These are phyloP conservation scores for Hypoxylon fuscum DNA, from an alignment of 495 filamentous ascomycete genomes.

Conservation along the genomic window DNA sequence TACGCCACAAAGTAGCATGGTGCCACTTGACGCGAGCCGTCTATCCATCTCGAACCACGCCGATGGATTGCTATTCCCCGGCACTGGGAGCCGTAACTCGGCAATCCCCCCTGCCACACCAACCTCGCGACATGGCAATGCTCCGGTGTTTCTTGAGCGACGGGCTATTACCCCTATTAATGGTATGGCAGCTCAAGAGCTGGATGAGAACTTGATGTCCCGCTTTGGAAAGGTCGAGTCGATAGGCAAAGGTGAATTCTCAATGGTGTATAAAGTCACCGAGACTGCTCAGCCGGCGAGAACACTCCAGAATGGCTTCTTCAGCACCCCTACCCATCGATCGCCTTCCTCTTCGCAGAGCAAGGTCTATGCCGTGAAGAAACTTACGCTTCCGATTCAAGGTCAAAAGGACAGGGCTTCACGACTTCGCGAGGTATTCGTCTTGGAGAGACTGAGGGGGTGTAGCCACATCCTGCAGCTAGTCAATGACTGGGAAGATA, in stretches of 20 bases:
- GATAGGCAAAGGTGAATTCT: constrained; percentile 90
- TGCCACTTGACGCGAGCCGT: constrained; percentile 82
- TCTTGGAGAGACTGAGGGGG: constrained; percentile 73
- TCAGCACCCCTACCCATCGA: constrained; percentile 45
- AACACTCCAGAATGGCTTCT: constrained; percentile 31
- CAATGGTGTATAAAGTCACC: constrained; percentile 84
- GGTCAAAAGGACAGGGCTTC: constrained; percentile 77
- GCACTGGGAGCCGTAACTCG: constrained; percentile 38
- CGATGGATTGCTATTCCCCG: constrained; percentile 49
- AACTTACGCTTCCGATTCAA: constrained; percentile 78
- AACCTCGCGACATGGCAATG: constrained; percentile 68
- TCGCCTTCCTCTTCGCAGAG: constrained; percentile 52
- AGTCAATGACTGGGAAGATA: constrained; percentile 84
- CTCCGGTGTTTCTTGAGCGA: constrained; percentile 32
- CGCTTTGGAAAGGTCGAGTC: constrained; percentile 80
- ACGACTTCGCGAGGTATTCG: constrained; percentile 81
- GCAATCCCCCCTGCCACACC: constrained; percentile 80
- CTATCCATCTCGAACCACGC: constrained; percentile 73
- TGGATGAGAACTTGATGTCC: constrained; percentile 72
- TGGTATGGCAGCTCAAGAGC: constrained; percentile 54
- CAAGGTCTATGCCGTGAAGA: constrained; percentile 91
- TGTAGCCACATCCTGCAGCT: constrained; percentile 86
- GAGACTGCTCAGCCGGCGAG: constrained; percentile 41
- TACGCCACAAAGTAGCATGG: constrained; percentile 79
- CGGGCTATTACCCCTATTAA: constrained; percentile 56